These are phyloP conservation scores for Ogataea hybrid DNA, from an alignment of 1,139 yeast genomes.

Conservation along the genomic window DNA sequence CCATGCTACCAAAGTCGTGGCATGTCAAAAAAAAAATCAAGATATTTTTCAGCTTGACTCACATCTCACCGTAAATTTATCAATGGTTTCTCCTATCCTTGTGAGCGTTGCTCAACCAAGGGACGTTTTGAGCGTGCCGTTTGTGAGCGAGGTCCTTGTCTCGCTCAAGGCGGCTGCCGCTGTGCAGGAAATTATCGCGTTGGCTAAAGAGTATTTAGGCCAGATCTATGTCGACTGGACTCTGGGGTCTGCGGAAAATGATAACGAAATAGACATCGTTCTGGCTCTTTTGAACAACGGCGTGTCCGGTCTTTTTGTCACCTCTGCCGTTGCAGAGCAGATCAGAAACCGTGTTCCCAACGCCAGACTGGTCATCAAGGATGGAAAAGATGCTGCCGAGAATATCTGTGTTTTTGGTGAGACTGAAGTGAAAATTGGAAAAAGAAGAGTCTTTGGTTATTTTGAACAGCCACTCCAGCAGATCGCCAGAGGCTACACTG, in stretches of 20 bases:
- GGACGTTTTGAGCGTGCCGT: conserved; percentile 10
- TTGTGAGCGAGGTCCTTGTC: conserved; percentile 31
- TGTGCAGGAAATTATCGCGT: conserved; percentile 16
- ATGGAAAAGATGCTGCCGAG: conserved; percentile 18
- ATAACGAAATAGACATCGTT: conserved; percentile 27
- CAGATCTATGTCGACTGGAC: conserved; percentile 23
- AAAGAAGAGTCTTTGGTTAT: conserved; percentile 41
- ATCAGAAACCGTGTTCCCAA: conserved; percentile 51
- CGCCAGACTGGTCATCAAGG: conserved; percentile 50
- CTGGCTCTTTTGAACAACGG: conserved; percentile 69
- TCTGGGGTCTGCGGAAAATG: conserved; percentile 15
- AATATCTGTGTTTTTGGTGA: conserved; percentile 25
- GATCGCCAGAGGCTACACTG: conserved; percentile 43
- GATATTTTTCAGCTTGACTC: conserved; percentile 5
- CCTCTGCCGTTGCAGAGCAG: conserved; percentile 34
- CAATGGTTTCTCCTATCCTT: conserved; percentile 30
- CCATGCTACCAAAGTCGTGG: conserved; percentile 10
- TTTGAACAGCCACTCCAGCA: conserved; percentile 23
- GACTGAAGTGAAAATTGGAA: conserved; percentile 38
- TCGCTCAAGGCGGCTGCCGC: conserved; percentile 16
- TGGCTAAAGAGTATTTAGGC: conserved; percentile 21
- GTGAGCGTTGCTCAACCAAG: conserved; percentile 3
- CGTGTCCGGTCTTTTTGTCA: conserved; percentile 48
- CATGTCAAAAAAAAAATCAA: neutral
- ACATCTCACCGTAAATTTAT: neutral